Evolutionary conservation across 1,284 basidiomycete species (phyloP), one percentile per base, ranked within the genome.

Genomic region (Tremellales sp.): DNA sequence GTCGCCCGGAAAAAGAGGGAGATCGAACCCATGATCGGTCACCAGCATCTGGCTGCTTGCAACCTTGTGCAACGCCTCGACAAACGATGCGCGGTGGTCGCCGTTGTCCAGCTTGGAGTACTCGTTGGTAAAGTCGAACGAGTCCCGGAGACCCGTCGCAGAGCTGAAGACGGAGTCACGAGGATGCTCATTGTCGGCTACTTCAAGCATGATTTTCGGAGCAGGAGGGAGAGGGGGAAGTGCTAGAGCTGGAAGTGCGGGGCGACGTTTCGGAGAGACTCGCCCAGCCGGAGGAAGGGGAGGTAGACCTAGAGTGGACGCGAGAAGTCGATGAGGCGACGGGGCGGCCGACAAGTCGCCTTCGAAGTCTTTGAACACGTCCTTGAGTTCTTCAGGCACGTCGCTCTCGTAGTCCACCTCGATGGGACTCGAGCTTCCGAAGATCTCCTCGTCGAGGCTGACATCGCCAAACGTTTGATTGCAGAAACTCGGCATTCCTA

Each of bases 71-170:
- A 71, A 22, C 14, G 67, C 64, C 32, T 87, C 86, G 3, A 91
- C 81, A 60, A 92, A 91, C 66, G 86, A 88, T 5, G 72, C 75
- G 4, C 86, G 73, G 0, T 81, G 81, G 3, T 65, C 81, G 22
- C 84, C 84, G 57, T 83, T 81, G 47, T 83, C 83, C 35, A 91
- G 77, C 53, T 76, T 80, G 63, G 78, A 75, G 40, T 87, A 74
- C 67, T 90, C 88, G 19, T 81, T 83, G 0, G 87, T 90, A 61
- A 91, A 92, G 65, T 91, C 87, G 56, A 91, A 92, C 1, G 84
- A 86, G 58, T 79, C 81, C 69, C 83, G 84, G 22, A 40, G 33
- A 13, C 58, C 57, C 18, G 31, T 29, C 9, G n/a, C 27, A 22
- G 31, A 25, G 27, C 16, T 7, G 14, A 26, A 26, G 32, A 29